phyloP scores from a whole-genome alignment of 306 rosid genomes.

The Abrus pulchellus region DNA sequence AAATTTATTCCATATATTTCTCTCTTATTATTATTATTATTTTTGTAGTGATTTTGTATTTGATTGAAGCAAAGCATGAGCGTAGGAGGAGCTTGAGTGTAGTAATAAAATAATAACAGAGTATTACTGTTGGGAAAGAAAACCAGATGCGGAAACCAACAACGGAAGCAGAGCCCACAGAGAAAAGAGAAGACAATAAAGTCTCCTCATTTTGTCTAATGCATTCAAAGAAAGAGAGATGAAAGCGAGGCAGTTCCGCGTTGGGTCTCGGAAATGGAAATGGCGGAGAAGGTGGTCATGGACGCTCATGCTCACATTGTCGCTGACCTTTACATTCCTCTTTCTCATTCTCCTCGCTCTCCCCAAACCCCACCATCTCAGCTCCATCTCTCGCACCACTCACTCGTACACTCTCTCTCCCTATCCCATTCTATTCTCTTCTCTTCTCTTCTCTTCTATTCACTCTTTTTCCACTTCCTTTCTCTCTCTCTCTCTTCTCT shows the following conservation, averaged over 20 bases:
- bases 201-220: too few species aligned
- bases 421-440: background rate
- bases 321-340: slow-evolving; percentile 67
- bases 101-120: too few species aligned
- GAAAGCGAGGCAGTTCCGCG: slow-evolving; percentile 60
- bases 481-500: background rate
- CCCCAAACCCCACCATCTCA: slow-evolving; percentile 72
- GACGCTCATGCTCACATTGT: slow-evolving; percentile 60
- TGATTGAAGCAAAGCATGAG: too few species aligned
- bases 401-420: slow-evolving; percentile 43
- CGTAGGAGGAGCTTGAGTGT: too few species aligned
- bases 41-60: too few species aligned
- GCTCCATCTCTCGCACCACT: slow-evolving; percentile 58
- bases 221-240: slow-evolving; percentile 44
- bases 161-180: too few species aligned
- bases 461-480: background rate
- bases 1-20: too few species aligned
- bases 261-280: slow-evolving; percentile 57
- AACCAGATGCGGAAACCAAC: too few species aligned
- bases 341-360: slow-evolving; percentile 77
- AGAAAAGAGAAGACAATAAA: too few species aligned
- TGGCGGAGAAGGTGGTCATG: background rate
- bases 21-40: too few species aligned
- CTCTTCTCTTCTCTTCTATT: background rate
- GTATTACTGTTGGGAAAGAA: too few species aligned